phyloP scores from a whole-genome alignment of 106 monocot species.

The Dioscorea zingiberensis region DNA sequence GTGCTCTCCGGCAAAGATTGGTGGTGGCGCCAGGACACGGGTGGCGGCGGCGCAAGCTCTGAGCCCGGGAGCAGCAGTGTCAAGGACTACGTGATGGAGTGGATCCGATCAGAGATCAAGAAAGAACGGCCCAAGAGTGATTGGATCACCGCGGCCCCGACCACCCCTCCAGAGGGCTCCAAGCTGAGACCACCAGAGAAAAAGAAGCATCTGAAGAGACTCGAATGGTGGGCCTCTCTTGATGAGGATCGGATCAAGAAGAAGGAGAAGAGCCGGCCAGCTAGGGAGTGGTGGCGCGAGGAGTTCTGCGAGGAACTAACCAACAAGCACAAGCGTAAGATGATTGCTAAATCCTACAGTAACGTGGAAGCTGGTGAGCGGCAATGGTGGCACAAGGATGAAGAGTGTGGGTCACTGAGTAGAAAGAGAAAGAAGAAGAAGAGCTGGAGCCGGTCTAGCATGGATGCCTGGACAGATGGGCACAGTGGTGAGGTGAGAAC shows the following conservation, averaged over 20 bases:
- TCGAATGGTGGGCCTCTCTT: constrained; percentile 57
- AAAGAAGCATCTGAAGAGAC: constrained; percentile 32
- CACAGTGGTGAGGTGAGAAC: neutral
- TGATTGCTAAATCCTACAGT: constrained; percentile 24
- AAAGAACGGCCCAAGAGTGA: constrained; percentile 69
- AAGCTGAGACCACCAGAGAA: constrained; percentile 20
- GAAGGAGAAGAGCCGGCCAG: constrained; percentile 43
- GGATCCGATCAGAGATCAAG: constrained; percentile 90
- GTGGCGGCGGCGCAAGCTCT: constrained; percentile 7
- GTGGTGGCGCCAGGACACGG: constrained; percentile 9
- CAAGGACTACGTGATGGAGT: constrained; percentile 98
- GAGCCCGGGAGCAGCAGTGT: constrained; percentile 1
- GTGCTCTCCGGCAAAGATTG: neutral
- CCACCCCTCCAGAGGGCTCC: constrained; percentile 20
- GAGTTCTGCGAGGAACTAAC: constrained; percentile 84
- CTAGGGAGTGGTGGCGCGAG: constrained; percentile 91
- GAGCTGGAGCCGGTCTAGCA: neutral
- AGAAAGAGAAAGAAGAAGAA: constrained; percentile 14
- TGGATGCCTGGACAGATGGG: neutral
- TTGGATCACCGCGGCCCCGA: constrained; percentile 13
- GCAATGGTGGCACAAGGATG: constrained; percentile 66
- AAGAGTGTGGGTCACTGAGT: constrained; percentile 16
- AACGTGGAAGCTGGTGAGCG: constrained; percentile 12
- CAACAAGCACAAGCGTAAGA: constrained; percentile 45
- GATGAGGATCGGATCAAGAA: constrained; percentile 39